A percentile compares a stretch with the other conserved stretches of the same genome.
Conservation (phyloP, 805 yeast genomes). For the Barnettozyma vustinii region DNA sequence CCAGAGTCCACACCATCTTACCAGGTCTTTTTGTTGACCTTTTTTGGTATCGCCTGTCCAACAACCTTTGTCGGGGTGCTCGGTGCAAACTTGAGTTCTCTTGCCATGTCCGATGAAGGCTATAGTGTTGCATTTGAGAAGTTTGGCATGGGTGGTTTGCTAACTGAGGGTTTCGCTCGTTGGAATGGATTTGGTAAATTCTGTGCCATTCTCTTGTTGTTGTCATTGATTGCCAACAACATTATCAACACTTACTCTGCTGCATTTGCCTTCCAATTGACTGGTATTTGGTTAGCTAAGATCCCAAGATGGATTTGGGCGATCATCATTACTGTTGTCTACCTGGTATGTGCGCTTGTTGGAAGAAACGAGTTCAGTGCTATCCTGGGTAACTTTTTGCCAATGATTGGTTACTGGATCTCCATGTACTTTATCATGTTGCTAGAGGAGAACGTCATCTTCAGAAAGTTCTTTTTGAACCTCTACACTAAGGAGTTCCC, state of each 20-base stretch:
- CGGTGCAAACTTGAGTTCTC: constrained; percentile 66
- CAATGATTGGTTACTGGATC: constrained; percentile 91
- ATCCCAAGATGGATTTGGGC: constrained; percentile 80
- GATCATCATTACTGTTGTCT: constrained; percentile 53
- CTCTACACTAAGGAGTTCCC: constrained; percentile 42
- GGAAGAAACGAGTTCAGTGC: constrained; percentile 70
- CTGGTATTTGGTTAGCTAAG: constrained; percentile 46
- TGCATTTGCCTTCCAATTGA: constrained; percentile 70
- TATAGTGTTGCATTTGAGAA: constrained; percentile 53
- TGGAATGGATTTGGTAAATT: constrained; percentile 81
- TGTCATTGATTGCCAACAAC: constrained; percentile 77
- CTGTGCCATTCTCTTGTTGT: constrained; percentile 58
- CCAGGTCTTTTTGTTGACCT: constrained; percentile 54
- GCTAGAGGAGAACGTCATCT: constrained; percentile 66
- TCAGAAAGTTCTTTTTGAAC: constrained; percentile 46
- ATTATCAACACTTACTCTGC: constrained; percentile 77
- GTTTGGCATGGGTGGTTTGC: constrained; percentile 72
- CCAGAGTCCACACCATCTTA: constrained; percentile 63
- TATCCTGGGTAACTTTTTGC: constrained; percentile 74
- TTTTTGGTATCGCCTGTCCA: constrained; percentile 62
- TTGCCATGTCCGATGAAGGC: constrained; percentile 49
- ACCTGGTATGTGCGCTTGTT: constrained; percentile 65
- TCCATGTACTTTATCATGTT: constrained; percentile 71
- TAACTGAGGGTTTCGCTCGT: constrained; percentile 55
- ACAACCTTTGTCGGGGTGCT: constrained; percentile 70